Evolutionary conservation across 169 alveolate genomes (phyloP).

Genomic region (Sarcocystis neurona): DNA sequence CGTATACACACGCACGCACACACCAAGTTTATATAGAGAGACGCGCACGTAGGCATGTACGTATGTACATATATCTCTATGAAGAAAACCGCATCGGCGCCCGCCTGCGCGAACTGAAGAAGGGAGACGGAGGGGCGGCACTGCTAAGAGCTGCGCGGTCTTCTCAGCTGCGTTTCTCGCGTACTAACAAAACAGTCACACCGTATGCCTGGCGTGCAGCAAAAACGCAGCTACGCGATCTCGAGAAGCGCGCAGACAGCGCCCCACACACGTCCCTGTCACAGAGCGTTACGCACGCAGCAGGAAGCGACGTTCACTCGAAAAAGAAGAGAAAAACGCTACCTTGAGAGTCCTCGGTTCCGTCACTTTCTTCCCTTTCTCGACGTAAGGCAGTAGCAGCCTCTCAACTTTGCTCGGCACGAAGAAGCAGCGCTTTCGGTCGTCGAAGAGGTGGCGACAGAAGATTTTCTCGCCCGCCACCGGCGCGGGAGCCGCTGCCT

Average conservation of each 20-base stretch:
- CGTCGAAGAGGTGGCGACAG: slow-evolving; percentile 67
- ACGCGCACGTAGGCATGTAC: too few relatives aligned
- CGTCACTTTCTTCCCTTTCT: not conserved
- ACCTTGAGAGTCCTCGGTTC: slow-evolving; percentile 3
- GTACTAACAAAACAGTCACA: not conserved
- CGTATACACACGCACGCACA: not conserved
- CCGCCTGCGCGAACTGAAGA: not conserved
- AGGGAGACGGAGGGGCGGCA: not conserved
- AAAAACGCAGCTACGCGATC: too few relatives aligned
- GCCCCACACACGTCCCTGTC: not conserved
- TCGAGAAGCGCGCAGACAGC: too few relatives aligned
- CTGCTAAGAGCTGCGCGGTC: not conserved
- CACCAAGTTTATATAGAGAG: not conserved
- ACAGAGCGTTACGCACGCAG: not conserved
- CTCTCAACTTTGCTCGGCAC: slow-evolving; percentile 60
- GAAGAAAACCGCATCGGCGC: not conserved
- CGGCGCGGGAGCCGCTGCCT: slow-evolving; percentile 31
- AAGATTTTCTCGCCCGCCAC: slow-evolving; percentile 11
- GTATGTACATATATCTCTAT: not conserved
- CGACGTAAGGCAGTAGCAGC: slow-evolving; percentile 4
- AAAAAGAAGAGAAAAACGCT: not conserved
- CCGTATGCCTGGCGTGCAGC: too few relatives aligned
- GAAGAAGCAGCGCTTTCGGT: slow-evolving; percentile 67
- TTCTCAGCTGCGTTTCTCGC: not conserved
- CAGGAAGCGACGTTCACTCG: too few relatives aligned